Percentiles rank a stretch among this genome's conserved stretches.
Conservation (phyloP, 495 filamentous ascomycete genomes). For the Jackrogersella multiformis region DNA sequence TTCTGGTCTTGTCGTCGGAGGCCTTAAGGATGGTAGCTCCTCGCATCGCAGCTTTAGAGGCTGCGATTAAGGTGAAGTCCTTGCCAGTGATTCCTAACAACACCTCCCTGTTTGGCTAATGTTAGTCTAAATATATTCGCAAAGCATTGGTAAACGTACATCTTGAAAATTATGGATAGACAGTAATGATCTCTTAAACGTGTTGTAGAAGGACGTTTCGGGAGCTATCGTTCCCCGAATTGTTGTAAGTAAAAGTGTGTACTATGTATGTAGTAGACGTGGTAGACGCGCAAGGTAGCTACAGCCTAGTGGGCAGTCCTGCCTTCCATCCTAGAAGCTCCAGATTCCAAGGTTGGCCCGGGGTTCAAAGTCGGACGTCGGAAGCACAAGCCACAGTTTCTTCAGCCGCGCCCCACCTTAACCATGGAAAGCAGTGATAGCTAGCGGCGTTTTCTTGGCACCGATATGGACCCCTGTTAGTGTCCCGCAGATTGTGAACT, state of each 20-base stretch:
- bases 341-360: neutral
- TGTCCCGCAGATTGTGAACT: conserved; percentile 40
- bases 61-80: conserved; percentile 97
- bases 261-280: no score
- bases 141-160: conserved; percentile 36
- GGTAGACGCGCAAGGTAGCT: conserved; percentile 51
- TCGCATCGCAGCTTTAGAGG: conserved; percentile 97
- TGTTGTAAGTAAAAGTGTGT: conserved; percentile 17
- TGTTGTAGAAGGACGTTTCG: conserved; percentile 18
- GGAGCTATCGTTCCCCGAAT: conserved; percentile 25
- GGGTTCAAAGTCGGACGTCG: conserved; percentile 28
- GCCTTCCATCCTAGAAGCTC: conserved; percentile 24
- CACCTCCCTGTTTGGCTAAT: conserved; percentile 77
- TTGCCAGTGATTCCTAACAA: conserved; percentile 97
- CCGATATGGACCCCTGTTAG: conserved; percentile 26
- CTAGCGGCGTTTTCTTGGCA: conserved; percentile 9
- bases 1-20: conserved; percentile 93
- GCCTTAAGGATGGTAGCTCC: conserved; percentile 96
- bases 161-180: conserved; percentile 38
- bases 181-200: neutral
- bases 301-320: conserved; percentile 49
- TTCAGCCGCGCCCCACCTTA: conserved; percentile 30
- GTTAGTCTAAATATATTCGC: conserved; percentile 11
- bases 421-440: neutral
- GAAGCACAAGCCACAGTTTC: conserved; percentile 31